Evolutionary conservation across 2,329 filamentous ascomycete genomes (phyloP).

Genomic region (Lanzia echinophila): DNA sequence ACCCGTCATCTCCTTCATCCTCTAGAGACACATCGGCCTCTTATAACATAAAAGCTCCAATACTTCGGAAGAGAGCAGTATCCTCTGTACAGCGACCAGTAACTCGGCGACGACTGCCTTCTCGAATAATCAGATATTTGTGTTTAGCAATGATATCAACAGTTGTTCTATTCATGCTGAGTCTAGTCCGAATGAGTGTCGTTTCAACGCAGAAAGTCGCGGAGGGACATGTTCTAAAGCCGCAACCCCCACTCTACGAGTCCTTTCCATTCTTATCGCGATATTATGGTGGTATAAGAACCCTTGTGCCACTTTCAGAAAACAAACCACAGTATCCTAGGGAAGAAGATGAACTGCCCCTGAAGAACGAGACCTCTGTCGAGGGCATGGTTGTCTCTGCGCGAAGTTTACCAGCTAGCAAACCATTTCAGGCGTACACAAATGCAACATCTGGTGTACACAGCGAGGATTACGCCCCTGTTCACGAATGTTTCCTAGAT

Average conservation of each 20-base stretch:
- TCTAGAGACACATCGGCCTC: conserved; percentile 28
- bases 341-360: conserved; percentile 50
- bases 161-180: conserved; percentile 70
- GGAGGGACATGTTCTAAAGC: conserved; percentile 50
- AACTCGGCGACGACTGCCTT: conserved; percentile 45
- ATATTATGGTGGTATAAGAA: conserved; percentile 84
- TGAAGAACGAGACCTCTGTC: conserved; percentile 32
- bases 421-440: conserved; percentile 56
- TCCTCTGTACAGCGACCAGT: conserved; percentile 13
- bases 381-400: conserved; percentile 30
- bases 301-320: conserved; percentile 55
- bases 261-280: conserved; percentile 76
- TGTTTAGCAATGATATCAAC: conserved; percentile 63
- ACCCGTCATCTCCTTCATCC: conserved; percentile 23
- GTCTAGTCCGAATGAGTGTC: conserved; percentile 67
- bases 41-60: conserved; percentile 26
- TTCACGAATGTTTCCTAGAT: conserved; percentile 76
- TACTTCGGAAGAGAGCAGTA: conserved; percentile 24
- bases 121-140: conserved; percentile 70
- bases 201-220: conserved; percentile 58
- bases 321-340: conserved; percentile 79
- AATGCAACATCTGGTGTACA: conserved; percentile 45
- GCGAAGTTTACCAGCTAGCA: conserved; percentile 41
- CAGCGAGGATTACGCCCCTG: conserved; percentile 40
- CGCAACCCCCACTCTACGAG: conserved; percentile 69